Conservation (phyloP, 2,329 filamentous ascomycete genomes). For the Fusarium sp. region DNA sequence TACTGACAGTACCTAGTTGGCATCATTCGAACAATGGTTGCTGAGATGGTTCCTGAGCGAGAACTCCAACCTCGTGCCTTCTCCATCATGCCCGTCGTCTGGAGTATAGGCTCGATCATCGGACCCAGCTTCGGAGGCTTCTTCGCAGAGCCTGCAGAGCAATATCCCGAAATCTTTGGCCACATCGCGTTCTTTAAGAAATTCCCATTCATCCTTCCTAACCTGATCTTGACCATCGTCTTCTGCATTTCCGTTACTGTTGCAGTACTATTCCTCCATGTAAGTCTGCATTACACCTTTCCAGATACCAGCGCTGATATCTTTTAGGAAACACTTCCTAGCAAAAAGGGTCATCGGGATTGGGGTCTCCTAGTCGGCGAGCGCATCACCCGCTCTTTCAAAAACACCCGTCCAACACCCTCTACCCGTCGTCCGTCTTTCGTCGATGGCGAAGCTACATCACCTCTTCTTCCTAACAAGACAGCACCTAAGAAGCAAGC, state of each 20-base stretch:
- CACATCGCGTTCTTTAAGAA: constrained; percentile 73
- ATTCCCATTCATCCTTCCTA: constrained; percentile 88
- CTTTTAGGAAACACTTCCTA: constrained; percentile 80
- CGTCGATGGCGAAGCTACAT: constrained; percentile 67
- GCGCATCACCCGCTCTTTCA: constrained; percentile 64
- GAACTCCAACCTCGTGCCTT: constrained; percentile 91
- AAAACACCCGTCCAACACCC: constrained; percentile 37
- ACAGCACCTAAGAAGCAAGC: constrained; percentile 41
- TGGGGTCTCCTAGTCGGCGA: constrained; percentile 81
- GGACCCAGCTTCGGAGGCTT: constrained; percentile 90
- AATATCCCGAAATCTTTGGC: constrained; percentile 78
- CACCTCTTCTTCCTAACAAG: constrained; percentile 62
- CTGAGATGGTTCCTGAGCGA: constrained; percentile 89
- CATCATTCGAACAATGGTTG: constrained; percentile 91
- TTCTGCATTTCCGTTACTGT: constrained; percentile 82
- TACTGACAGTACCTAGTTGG: constrained; percentile 66
- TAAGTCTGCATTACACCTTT: constrained; percentile 44
- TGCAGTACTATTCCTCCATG: constrained; percentile 81
- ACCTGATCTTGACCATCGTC: constrained; percentile 79
- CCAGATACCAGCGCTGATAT: constrained; percentile 6
- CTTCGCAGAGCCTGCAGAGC: constrained; percentile 81
- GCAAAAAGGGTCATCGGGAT: constrained; percentile 75
- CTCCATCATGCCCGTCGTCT: constrained; percentile 90
- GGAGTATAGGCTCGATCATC: constrained; percentile 88
- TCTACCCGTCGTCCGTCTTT: constrained; percentile 59